These are phyloP conservation scores for Luzula sylvatica DNA, from an alignment of 176 grass and related monocot genomes.

Conservation along the genomic window DNA sequence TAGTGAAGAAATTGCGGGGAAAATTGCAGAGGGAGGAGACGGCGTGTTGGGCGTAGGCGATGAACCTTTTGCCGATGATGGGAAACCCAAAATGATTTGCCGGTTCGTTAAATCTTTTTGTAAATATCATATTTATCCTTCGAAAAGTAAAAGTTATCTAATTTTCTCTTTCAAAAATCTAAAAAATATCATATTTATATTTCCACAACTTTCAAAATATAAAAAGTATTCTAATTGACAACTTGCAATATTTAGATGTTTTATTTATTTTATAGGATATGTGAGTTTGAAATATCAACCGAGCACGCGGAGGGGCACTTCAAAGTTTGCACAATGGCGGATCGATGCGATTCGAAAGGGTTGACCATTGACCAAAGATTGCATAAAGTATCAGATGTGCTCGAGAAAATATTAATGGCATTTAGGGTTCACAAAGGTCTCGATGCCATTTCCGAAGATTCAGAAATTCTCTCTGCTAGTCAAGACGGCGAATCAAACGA, in stretches of 20 bases:
- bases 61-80: conserved; percentile 26
- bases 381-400: conserved; percentile 52
- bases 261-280: too few species aligned
- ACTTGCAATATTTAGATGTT: too few species aligned
- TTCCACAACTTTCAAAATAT: too few species aligned
- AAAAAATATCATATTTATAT: too few species aligned
- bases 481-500: background rate
- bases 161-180: too few species aligned
- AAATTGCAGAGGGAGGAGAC: conserved; percentile 12
- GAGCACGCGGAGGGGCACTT: conserved; percentile 60
- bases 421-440: conserved; percentile 16
- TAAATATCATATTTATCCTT: too few species aligned
- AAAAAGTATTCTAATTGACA: too few species aligned
- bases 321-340: conserved; percentile 66
- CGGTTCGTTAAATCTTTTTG: too few species aligned
- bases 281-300: conserved; percentile 91
- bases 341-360: conserved; percentile 84
- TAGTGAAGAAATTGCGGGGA: conserved; percentile 47
- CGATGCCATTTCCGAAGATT: conserved; percentile 17
- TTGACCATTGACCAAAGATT: conserved; percentile 59
- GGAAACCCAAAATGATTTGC: conserved; percentile 73
- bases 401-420: conserved; percentile 54
- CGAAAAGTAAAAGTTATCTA: too few species aligned
- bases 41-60: conserved; percentile 24
- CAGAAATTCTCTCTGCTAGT: too few species aligned